Base-by-base conservation (phyloP, 2,329 filamentous ascomycete genomes). In the Ophioceras dolichostomum region DNA sequence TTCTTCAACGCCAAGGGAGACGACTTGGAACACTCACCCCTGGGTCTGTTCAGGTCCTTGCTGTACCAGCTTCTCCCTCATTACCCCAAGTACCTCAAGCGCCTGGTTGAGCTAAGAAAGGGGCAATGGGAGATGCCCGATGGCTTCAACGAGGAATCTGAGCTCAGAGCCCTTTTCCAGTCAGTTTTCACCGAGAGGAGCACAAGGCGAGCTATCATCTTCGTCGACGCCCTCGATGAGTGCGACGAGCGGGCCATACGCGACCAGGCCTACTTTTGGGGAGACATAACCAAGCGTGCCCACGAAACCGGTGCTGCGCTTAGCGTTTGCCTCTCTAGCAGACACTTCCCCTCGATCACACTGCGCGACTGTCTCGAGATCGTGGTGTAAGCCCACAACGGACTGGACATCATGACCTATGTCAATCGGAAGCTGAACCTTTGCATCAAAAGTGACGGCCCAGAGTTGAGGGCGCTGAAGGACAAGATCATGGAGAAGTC, bases 11-110 rank as follows among this genome's bases (percentile, higher is more conserved):
- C 29, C 3, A n/a, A 29, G 19, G 39, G 34, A 1, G 12, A 29
- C 2, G 3, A 17, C 10, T 8, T 32, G 5, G 30, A 37, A 2
- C 17, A 31, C 9, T 21, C 30, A 4, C n/a, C 31, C 10, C 5
- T 20, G 14, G 39, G 39, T 1, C 31, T 40, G 13, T 37, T 24
- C 24, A 34, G 39, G n/a, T 40, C 39, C n/a, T 7, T 40, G 10
- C 34, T 40, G 3, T 27, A 37, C 24, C 39, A 38, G 35, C 12
- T 37, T 21, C 29, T 36, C 4, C 7, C n/a, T 9, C 18, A 13
- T 17, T n/a, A 21, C 12, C 32, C 32, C 6, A 12, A 34, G 12
- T 5, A 13, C 18, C 13, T 6, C 2, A 2, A 7, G 12, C 16
- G 10, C 8, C 16, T 32, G 4, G 29, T 10, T n/a, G n/a, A n/a